Conservation (phyloP, 352 stramenopile species). For the Pythium chondricola region DNA sequence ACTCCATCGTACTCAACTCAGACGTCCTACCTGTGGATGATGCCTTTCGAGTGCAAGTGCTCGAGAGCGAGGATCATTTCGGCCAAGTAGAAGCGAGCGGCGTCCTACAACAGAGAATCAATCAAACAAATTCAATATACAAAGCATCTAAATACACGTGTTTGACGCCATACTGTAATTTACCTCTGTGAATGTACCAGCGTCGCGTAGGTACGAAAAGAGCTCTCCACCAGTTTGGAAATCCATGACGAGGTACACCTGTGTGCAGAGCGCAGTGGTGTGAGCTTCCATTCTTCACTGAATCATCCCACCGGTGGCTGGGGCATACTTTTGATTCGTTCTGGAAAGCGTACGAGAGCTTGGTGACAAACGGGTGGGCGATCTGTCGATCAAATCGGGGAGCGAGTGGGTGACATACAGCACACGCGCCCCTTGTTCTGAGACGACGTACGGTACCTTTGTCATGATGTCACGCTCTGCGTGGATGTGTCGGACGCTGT, state of each 20-base stretch:
- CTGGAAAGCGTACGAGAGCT: constrained; percentile 73
- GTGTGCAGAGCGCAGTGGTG: constrained; percentile 2
- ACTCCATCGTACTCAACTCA: background rate
- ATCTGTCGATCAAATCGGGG: too few relatives aligned
- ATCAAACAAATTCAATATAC: background rate
- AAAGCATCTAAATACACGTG: background rate
- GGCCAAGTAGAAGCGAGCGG: constrained; percentile 68
- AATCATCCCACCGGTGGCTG: background rate
- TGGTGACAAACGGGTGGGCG: constrained; percentile 76
- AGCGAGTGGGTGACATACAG: too few relatives aligned
- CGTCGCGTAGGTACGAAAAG: constrained; percentile 61
- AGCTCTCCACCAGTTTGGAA: constrained; percentile 78
- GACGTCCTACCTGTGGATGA: constrained; percentile 81
- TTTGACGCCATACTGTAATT: too few relatives aligned
- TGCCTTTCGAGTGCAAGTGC: constrained; percentile 70
- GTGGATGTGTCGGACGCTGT: constrained; percentile 76
- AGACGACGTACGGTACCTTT: constrained; percentile 48
- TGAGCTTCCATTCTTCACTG: background rate
- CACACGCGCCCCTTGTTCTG: too few relatives aligned
- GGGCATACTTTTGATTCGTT: constrained; percentile 75
- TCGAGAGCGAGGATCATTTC: constrained; percentile 83
- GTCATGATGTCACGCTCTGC: constrained; percentile 84
- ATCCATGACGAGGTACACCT: constrained; percentile 56
- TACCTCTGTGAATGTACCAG: constrained; percentile 67
- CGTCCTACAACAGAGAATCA: constrained; percentile 28